Evolutionary conservation across 2,329 filamentous ascomycete genomes (phyloP).

Genomic region (Phialophora expanda): DNA sequence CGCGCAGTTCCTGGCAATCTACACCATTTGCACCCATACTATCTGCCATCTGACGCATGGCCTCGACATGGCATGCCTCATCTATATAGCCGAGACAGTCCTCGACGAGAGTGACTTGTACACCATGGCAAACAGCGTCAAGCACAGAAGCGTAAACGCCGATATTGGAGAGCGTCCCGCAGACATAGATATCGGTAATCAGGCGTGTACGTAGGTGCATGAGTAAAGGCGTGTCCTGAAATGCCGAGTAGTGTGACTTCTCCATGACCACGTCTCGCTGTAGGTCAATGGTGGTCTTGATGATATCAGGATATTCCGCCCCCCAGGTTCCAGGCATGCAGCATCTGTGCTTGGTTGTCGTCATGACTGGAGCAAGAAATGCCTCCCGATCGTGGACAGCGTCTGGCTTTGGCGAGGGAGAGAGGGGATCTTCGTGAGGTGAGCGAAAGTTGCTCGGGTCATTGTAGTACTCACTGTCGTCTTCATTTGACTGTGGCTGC

Average conservation of each 20-base stretch:
- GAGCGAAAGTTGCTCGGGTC: constrained; percentile 23
- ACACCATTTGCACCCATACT: constrained; percentile 74
- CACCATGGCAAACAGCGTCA: constrained; percentile 85
- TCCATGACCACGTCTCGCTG: constrained; percentile 59
- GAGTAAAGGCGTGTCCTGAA: constrained; percentile 74
- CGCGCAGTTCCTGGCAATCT: constrained; percentile 64
- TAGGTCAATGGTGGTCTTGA: constrained; percentile 58
- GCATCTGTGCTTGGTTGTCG: constrained; percentile 43
- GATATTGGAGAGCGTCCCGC: constrained; percentile 83
- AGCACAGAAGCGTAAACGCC: constrained; percentile 90
- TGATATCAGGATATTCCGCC: constrained; percentile 56
- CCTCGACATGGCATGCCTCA: constrained; percentile 69
- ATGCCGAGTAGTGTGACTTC: constrained; percentile 88
- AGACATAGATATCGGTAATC: constrained; percentile 87
- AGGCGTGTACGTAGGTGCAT: constrained; percentile 80
- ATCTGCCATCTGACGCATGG: constrained; percentile 72
- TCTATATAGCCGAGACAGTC: constrained; percentile 86
- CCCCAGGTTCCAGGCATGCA: constrained; percentile 51
- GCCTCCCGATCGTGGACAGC: constrained; percentile 49
- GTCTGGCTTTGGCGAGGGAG: constrained; percentile 22
- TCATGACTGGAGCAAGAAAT: constrained; percentile 43
- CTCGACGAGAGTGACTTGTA: constrained; percentile 82
- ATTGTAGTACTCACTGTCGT: constrained; percentile 23
- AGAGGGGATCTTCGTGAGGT: constrained; percentile 27
- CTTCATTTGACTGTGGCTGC: constrained; percentile 14